A percentile compares a stretch with the other conserved stretches of the same genome.
phyloP scores from a whole-genome alignment of 2,329 filamentous ascomycete species.

The Trichoderma sp. region DNA sequence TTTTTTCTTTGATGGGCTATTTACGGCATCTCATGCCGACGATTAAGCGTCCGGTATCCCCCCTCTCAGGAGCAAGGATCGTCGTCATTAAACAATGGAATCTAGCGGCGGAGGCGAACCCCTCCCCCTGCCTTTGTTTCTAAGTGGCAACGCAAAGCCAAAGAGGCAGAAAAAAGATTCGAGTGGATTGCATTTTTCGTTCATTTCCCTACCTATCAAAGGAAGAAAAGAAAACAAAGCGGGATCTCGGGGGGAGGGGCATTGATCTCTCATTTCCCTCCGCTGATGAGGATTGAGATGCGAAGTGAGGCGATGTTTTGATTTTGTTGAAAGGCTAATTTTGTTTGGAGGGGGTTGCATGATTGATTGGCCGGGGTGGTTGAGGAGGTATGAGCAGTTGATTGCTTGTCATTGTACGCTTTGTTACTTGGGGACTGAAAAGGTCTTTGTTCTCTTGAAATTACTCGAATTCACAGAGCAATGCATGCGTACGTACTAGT shows the following conservation, averaged over 20 bases:
- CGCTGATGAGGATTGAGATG: background rate
- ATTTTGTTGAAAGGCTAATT: background rate
- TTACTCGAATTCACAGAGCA: background rate
- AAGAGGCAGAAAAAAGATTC: background rate
- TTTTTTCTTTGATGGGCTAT: background rate
- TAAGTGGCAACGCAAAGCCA: background rate
- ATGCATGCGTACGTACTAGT: background rate
- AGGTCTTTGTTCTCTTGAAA: background rate
- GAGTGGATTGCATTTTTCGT: background rate
- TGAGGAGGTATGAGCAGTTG: background rate
- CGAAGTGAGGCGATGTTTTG: background rate
- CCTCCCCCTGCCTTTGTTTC: background rate
- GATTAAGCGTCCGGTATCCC: background rate
- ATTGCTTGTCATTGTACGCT: background rate
- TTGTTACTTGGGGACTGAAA: no score
- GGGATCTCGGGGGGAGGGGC: background rate
- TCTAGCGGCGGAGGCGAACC: background rate
- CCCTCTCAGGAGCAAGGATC: background rate
- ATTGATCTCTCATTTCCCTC: slow-evolving; percentile 11
- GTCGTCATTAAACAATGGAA: background rate
- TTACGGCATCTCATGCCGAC: background rate
- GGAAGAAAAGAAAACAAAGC: background rate
- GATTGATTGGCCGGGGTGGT: background rate
- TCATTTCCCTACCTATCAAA: background rate
- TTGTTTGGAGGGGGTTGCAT: background rate